Evolutionary conservation across 176 grass and related monocot species (phyloP), one percentile per base, ranked within the genome.

Genomic region (Elaeis guineensis): DNA sequence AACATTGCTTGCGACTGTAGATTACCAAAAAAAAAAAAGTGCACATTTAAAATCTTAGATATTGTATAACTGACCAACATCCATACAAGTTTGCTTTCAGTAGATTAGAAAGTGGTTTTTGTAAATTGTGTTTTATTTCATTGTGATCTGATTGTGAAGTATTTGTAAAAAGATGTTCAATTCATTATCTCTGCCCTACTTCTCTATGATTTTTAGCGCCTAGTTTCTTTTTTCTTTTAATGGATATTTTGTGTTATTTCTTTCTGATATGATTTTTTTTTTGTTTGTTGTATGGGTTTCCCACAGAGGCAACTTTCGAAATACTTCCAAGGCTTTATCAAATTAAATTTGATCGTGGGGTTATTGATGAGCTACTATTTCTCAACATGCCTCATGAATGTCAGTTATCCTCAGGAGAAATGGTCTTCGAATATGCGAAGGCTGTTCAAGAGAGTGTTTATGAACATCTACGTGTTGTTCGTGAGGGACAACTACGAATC

Each of bases 261-360:
- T 16, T 0, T 52, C 21, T 17, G 4, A 67, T 50, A 4, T 22
- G 59, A 24, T 52, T 55, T 11, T 22, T 23, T 22, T 23, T 73
- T 52, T 25, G 35, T 73, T 52, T 25, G 35, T 39, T 39, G 35
- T 44, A 0, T 12, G 11, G 35, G 35, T 1, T 2, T 79, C 21
- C 52, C 49, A 21, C 82, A 98, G 94, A 98, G 77, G 84, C 88
- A 51, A 80, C 88, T 25, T 84, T 62, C 73, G 94, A 98, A 83
- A 84, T 92, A 70, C 84, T 98, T 78, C 94, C 94, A 21, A 85
- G 94, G 67, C 82, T 98, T 17, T 89, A 69, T 67, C 94, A 98
- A 89, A 98, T 98, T 68, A 93, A 86, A 77, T 98, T 98, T 78
- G 94, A 98, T 58, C 79, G 78, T 51, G 94, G 94, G 51, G 88